phyloP scores from a whole-genome alignment of 2,329 filamentous ascomycete genomes.

The Apiospora kogelbergensis region DNA sequence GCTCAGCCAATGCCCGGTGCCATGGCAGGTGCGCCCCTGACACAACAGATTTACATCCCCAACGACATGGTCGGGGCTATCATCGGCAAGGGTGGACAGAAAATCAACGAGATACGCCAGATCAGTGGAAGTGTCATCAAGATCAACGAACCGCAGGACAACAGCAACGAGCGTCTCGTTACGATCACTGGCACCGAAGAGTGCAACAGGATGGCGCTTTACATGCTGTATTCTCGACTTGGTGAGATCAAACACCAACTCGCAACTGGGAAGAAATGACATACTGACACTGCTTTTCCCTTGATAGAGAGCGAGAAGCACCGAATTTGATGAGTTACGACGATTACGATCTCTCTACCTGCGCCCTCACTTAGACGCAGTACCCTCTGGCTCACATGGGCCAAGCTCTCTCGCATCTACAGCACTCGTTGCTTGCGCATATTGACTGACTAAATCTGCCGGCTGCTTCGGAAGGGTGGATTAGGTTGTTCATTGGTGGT shows the following conservation, averaged over 20 bases:
- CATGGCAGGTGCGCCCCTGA: slow-evolving; percentile 79
- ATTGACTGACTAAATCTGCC: not conserved
- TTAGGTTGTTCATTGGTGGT: not conserved
- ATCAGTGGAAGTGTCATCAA: slow-evolving; percentile 98
- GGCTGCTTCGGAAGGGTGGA: slow-evolving; percentile 3
- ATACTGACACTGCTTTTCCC: slow-evolving; percentile 9
- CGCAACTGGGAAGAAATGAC: slow-evolving; percentile 18
- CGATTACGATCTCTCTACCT: slow-evolving; percentile 14
- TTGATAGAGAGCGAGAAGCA: slow-evolving; percentile 72
- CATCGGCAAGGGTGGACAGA: slow-evolving; percentile 96
- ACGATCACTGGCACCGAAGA: slow-evolving; percentile 97
- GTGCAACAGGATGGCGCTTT: slow-evolving; percentile 99
- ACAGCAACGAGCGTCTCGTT: slow-evolving; percentile 95
- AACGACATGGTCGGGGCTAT: slow-evolving; percentile 99
- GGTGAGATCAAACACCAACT: slow-evolving; percentile 57
- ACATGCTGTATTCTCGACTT: slow-evolving; percentile 97
- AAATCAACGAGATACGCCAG: slow-evolving; percentile 99
- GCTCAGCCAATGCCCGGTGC: slow-evolving; percentile 69
- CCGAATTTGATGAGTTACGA: slow-evolving; percentile 51
- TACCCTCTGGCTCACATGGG: not conserved
- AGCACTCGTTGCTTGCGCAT: not conserved
- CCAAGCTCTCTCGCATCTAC: not conserved
- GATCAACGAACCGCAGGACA: slow-evolving; percentile 99
- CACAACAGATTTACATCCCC: slow-evolving; percentile 98
- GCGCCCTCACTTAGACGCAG: not conserved